Percentiles rank a stretch among this genome's conserved stretches.
phyloP scores from a whole-genome alignment of 257 asterid species.

The Mitragyna speciosa region DNA sequence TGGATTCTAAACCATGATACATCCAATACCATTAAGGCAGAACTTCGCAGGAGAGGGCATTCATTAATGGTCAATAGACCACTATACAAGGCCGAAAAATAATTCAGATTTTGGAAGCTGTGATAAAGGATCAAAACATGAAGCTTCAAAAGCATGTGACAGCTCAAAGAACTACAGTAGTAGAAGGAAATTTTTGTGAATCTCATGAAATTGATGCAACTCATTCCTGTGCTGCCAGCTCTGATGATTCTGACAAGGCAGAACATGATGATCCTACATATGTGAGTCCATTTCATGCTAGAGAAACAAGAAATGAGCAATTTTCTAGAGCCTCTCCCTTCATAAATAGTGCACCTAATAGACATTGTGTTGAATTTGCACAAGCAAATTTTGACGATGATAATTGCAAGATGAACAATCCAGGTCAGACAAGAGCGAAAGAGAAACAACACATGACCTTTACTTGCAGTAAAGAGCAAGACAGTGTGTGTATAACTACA shows the following conservation, averaged over 20 bases:
- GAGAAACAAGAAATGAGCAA: conserved; percentile 24
- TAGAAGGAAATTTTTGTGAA: conserved; percentile 44
- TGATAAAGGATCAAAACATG: conserved; percentile 38
- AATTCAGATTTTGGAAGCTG: conserved; percentile 64
- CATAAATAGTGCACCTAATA: conserved; percentile 17
- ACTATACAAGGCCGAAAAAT: conserved; percentile 72
- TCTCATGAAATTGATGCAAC: conserved; percentile 56
- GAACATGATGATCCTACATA: conserved; percentile 38
- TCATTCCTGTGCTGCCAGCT: conserved; percentile 48
- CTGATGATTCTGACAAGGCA: conserved; percentile 62
- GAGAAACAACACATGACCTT: conserved; percentile 18
- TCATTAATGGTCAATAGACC: conserved; percentile 70
- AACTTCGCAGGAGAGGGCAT: conserved; percentile 70
- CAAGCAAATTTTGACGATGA: conserved; percentile 34
- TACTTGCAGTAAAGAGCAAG: conserved; percentile 21
- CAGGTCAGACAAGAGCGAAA: conserved; percentile 20
- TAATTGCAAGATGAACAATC: conserved; percentile 17
- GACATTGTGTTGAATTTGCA: conserved; percentile 28
- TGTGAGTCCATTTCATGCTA: conserved; percentile 12
- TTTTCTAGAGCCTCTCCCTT: conserved; percentile 18
- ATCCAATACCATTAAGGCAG: conserved; percentile 57
- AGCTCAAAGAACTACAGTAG: conserved; percentile 25
- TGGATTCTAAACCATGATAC: conserved; percentile 80
- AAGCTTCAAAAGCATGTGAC: conserved; percentile 29
- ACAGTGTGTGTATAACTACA: conserved; percentile 24